These are phyloP conservation scores for Spathaspora arborariae DNA, from an alignment of 805 yeast species.

Conservation along the genomic window DNA sequence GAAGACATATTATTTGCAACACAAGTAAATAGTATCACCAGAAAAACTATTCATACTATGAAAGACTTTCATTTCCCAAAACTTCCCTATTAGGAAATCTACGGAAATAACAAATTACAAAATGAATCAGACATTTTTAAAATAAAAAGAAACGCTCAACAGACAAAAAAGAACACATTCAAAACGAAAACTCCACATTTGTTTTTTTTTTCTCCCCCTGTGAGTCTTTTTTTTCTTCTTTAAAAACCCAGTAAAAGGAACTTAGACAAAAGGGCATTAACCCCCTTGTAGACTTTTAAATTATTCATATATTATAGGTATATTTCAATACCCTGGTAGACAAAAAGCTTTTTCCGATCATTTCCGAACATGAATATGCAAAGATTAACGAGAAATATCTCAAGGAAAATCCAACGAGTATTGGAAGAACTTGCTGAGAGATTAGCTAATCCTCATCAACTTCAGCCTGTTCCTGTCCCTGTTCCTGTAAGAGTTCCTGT, in stretches of 20 bases:
- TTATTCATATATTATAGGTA: not conserved
- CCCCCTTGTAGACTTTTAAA: not conserved
- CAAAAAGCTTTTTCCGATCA: not conserved
- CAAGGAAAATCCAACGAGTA: slow-evolving; percentile 43
- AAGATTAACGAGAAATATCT: slow-evolving; percentile 25
- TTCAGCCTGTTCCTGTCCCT: slow-evolving; percentile 32
- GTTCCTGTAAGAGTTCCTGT: slow-evolving; percentile 32
- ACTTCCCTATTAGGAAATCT: not conserved
- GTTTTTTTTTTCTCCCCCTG: not conserved
- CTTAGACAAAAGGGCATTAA: not conserved
- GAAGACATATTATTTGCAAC: not conserved
- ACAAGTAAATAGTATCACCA: no score
- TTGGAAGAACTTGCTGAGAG: slow-evolving; percentile 45
- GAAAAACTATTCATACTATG: not conserved
- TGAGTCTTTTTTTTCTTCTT: not conserved
- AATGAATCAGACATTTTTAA: not conserved
- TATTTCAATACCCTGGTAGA: not conserved
- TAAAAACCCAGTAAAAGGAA: not conserved
- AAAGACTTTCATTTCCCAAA: not conserved
- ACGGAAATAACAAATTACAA: not conserved
- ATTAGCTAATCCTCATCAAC: slow-evolving; percentile 21
- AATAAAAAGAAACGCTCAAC: not conserved
- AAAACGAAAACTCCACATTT: not conserved
- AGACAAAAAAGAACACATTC: not conserved
- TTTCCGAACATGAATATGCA: not conserved